These are phyloP conservation scores for Exophiala phaeomuriformis DNA, from an alignment of 2,329 filamentous ascomycete genomes.

Conservation along the genomic window DNA sequence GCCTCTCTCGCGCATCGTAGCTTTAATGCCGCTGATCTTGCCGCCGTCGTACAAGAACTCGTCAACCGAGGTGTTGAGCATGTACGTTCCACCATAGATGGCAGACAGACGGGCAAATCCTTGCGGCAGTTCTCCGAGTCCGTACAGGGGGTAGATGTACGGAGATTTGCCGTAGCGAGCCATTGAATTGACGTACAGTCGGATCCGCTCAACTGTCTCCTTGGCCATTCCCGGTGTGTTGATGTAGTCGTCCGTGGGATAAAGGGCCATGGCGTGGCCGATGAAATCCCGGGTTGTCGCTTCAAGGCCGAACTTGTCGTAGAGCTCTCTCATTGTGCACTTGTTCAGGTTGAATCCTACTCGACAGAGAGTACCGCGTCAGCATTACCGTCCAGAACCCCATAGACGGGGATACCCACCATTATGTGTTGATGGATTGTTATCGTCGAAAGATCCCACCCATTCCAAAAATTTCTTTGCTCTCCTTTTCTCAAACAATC, in stretches of 20 bases:
- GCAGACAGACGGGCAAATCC: constrained; percentile 94
- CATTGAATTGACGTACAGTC: constrained; percentile 95
- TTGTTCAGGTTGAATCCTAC: constrained; percentile 66
- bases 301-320: constrained; percentile 95
- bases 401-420: constrained; percentile 50
- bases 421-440: constrained; percentile 80
- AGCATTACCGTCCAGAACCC: background rate
- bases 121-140: constrained; percentile 91
- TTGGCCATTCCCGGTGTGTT: constrained; percentile 63
- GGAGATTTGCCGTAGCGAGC: constrained; percentile 96
- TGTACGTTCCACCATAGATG: constrained; percentile 98
- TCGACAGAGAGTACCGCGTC: background rate
- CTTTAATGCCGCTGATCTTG: constrained; percentile 93
- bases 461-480: constrained; percentile 96
- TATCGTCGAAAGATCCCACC: constrained; percentile 77
- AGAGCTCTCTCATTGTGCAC: constrained; percentile 95
- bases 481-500: constrained; percentile 92
- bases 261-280: constrained; percentile 96
- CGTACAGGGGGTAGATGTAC: constrained; percentile 98
- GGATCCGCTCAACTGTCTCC: constrained; percentile 84
- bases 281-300: constrained; percentile 86
- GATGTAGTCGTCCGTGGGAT: constrained; percentile 83
- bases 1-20: constrained; percentile 84
- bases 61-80: constrained; percentile 93
- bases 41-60: constrained; percentile 77